phyloP scores from a whole-genome alignment of 768 basidiomycete species.

The Boletus subcaerulescens region DNA sequence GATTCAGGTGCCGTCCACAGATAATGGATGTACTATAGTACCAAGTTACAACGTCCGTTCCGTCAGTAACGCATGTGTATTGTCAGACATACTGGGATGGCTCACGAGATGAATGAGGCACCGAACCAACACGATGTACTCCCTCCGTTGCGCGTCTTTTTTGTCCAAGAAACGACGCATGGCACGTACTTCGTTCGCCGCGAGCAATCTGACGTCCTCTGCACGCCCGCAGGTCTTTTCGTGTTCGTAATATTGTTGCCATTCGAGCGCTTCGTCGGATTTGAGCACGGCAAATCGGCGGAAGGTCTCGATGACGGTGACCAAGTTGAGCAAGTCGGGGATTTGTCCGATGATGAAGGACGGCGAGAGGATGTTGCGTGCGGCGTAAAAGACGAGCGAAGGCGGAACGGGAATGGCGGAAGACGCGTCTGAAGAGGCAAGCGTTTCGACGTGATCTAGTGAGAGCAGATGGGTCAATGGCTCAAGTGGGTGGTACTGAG shows the following conservation, averaged over 20 bases:
- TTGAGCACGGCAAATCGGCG: slow-evolving; percentile 17
- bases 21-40: slow-evolving; percentile 26
- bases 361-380: slow-evolving; percentile 29
- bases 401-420: slow-evolving; percentile 7
- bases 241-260: slow-evolving; percentile 24
- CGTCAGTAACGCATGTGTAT: background rate
- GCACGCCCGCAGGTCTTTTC: slow-evolving; percentile 1
- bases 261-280: slow-evolving; percentile 20
- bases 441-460: slow-evolving; percentile 10
- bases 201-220: slow-evolving; percentile 18
- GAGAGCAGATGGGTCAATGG: background rate
- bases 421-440: background rate
- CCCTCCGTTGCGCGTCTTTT: slow-evolving; percentile 14
- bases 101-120: slow-evolving; percentile 24
- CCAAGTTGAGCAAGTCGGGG: slow-evolving; percentile 27
- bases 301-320: slow-evolving; percentile 22
- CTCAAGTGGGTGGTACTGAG: background rate
- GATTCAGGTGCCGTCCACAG: slow-evolving; percentile 29
- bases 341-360: slow-evolving; percentile 31
- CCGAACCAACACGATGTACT: slow-evolving; percentile 24
- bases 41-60: background rate
- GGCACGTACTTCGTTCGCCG: slow-evolving; percentile 12
- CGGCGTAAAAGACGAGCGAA: slow-evolving; percentile 24
- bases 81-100: background rate
- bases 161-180: slow-evolving; percentile 11